Percentiles rank a stretch among this genome's conserved stretches.
Conservation (phyloP, 768 basidiomycete species). For the Boletus speciosus region DNA sequence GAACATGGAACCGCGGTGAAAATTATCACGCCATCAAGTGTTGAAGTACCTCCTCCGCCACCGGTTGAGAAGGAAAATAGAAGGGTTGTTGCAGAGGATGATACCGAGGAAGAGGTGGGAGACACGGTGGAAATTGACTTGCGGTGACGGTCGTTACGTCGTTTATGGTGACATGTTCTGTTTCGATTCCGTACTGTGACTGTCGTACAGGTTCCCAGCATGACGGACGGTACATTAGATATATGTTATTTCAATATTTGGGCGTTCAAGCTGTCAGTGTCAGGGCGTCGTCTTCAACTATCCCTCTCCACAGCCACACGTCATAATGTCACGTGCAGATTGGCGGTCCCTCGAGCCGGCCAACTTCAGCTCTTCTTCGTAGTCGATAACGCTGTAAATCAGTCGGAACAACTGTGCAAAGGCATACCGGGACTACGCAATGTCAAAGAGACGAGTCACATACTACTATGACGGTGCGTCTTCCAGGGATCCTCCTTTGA, state of each 20-base stretch:
- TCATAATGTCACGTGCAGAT: conserved; percentile 14
- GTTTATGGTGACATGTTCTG: not conserved
- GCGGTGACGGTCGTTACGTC: conserved; percentile 31
- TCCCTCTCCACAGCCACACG: conserved; percentile 1
- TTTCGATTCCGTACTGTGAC: not conserved
- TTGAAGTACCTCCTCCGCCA: conserved; percentile 78
- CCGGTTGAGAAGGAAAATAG: conserved; percentile 69
- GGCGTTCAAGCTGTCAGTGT: not conserved
- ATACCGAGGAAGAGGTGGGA: conserved; percentile 71
- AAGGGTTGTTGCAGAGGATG: conserved; percentile 44
- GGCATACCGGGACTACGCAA: conserved; percentile 20
- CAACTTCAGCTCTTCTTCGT: not conserved
- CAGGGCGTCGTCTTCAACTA: not conserved
- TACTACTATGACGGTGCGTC: conserved; percentile 78
- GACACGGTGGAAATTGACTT: conserved; percentile 73
- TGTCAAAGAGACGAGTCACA: conserved; percentile 72
- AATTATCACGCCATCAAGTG: conserved; percentile 56
- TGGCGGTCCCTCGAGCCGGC: not conserved
- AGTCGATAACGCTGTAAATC: not conserved
- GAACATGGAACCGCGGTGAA: conserved; percentile 17
- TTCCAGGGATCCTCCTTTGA: not conserved
- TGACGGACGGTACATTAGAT: conserved; percentile 3
- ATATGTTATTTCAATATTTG: conserved; percentile 5
- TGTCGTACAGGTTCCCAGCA: not conserved
- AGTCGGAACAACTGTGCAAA: not conserved